Conservation (phyloP, 2,329 filamentous ascomycete species). For the Chaetomium olivaceum region DNA sequence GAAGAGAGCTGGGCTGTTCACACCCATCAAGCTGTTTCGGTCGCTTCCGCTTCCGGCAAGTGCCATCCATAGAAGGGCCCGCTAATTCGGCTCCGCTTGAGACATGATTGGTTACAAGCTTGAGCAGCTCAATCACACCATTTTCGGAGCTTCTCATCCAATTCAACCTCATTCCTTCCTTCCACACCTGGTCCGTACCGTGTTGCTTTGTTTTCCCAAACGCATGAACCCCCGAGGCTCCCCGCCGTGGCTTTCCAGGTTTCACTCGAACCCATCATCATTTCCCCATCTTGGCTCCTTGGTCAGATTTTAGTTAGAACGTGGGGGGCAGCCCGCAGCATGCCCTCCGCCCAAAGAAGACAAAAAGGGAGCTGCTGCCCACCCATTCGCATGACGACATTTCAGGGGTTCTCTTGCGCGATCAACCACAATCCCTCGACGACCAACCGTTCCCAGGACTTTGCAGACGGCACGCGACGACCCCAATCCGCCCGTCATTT, state of each 20-base stretch:
- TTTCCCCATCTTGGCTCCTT: not conserved
- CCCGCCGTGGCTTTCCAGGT: not conserved
- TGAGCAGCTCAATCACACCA: conserved; percentile 15
- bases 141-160: conserved; percentile 13
- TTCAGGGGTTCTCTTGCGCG: conserved; percentile 29
- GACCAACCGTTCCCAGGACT: conserved; percentile 20
- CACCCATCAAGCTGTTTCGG: not conserved
- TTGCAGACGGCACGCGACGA: conserved; percentile 17
- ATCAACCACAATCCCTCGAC: conserved; percentile 22
- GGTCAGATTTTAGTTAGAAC: conserved; percentile 14
- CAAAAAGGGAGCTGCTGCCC: conserved; percentile 26
- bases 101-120: conserved; percentile 7
- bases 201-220: conserved; percentile 4
- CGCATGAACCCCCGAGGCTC: not conserved
- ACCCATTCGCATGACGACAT: conserved; percentile 29
- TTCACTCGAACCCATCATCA: conserved; percentile 4
- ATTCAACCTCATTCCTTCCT: conserved; percentile 8
- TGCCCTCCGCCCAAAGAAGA: conserved; percentile 8
- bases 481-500: conserved; percentile 11
- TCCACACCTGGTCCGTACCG: not conserved
- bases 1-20: not conserved
- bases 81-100: not conserved
- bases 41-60: conserved; percentile 14
- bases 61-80: not conserved
- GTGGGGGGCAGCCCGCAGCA: conserved; percentile 23